Conservation (phyloP, 192 early-diverging fungal genomes). For the Phlyctochytrium planicorne region DNA sequence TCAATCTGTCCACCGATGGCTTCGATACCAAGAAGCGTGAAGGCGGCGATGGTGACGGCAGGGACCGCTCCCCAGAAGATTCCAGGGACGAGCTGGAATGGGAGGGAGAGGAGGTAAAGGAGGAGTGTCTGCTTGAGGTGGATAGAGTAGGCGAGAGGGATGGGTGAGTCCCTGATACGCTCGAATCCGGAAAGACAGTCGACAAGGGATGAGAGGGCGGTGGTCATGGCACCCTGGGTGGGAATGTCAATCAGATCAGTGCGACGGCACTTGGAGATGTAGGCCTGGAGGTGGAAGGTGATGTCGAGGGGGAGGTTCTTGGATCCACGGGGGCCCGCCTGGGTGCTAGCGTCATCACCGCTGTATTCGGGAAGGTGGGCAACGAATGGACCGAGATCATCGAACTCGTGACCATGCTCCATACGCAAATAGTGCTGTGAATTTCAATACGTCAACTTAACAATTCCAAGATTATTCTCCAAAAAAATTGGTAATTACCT, state of each 20-base stretch:
- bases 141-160: conserved; percentile 85
- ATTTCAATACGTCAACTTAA: background rate
- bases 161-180: conserved; percentile 82
- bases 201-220: conserved; percentile 27
- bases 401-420: conserved; percentile 65
- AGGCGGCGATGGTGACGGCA: conserved; percentile 64
- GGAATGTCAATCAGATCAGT: conserved; percentile 32
- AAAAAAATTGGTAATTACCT: conserved; percentile 40
- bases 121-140: conserved; percentile 82
- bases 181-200: conserved; percentile 62
- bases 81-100: conserved; percentile 71
- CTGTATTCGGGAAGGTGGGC: conserved; percentile 59
- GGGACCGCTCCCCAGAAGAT: conserved; percentile 62
- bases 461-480: background rate
- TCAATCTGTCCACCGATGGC: conserved; percentile 87
- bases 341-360: conserved; percentile 23
- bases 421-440: conserved; percentile 74
- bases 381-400: conserved; percentile 68
- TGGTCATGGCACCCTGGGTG: conserved; percentile 28
- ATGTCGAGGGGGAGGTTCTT: conserved; percentile 43
- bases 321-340: background rate
- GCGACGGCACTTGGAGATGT: conserved; percentile 20
- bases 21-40: conserved; percentile 82
- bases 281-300: conserved; percentile 22
- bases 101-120: conserved; percentile 74